These are phyloP conservation scores for Myxozyma udenii DNA, from an alignment of 805 yeast genomes.

Conservation along the genomic window DNA sequence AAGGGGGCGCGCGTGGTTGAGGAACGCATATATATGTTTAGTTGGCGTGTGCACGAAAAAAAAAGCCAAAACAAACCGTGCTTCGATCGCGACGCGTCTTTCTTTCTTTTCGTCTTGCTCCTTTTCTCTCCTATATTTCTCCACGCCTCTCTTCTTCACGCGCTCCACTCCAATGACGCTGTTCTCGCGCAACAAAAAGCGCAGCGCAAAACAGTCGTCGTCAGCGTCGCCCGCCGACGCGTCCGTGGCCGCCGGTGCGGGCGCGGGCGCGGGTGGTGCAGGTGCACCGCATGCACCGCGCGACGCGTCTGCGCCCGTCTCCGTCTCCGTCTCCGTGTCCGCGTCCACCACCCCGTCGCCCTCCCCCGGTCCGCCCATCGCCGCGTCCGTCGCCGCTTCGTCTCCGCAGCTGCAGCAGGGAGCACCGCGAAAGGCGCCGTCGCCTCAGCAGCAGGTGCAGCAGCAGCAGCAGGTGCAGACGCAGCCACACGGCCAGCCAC, in stretches of 20 bases:
- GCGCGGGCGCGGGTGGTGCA: background rate
- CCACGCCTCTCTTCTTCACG: background rate
- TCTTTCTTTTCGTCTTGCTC: background rate
- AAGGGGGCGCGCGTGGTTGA: too few relatives aligned
- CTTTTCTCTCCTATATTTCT: background rate
- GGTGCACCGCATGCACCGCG: background rate
- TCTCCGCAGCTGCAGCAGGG: too few relatives aligned
- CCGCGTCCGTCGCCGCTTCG: too few relatives aligned
- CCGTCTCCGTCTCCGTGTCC: too few relatives aligned
- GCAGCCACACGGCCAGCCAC: background rate
- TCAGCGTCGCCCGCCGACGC: conserved; percentile 2
- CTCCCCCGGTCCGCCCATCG: too few relatives aligned
- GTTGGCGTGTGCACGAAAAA: too few relatives aligned
- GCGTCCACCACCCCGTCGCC: too few relatives aligned
- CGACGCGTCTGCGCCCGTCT: background rate
- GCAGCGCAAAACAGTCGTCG: too few relatives aligned
- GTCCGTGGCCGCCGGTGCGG: conserved; percentile 1
- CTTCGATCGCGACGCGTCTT: background rate
- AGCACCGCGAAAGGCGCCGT: too few relatives aligned
- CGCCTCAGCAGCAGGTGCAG: too few relatives aligned
- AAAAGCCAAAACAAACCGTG: too few relatives aligned
- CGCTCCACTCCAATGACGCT: background rate
- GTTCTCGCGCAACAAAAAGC: background rate
- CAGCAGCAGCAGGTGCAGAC: background rate
- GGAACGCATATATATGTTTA: too few relatives aligned